phyloP scores from a whole-genome alignment of 1,284 basidiomycete genomes.

The Ganoderma multipileum region DNA sequence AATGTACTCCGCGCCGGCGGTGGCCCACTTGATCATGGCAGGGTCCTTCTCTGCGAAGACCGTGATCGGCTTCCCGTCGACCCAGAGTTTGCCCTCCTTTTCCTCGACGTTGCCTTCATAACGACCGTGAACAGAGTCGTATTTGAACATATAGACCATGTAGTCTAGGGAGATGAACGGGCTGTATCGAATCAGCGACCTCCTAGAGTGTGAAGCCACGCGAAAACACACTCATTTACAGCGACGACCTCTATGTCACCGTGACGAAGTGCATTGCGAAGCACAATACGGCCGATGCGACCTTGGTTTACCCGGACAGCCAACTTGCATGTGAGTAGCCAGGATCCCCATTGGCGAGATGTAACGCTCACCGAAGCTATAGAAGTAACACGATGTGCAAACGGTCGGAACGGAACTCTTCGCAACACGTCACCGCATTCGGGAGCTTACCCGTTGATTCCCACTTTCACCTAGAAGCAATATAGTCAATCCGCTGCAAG shows the following conservation, averaged over 20 bases:
- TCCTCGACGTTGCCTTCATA: slow-evolving; percentile 88
- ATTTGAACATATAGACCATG: slow-evolving; percentile 99
- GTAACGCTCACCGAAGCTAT: slow-evolving; percentile 65
- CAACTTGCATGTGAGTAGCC: neutral
- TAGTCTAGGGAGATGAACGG: slow-evolving; percentile 97
- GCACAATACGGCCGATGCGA: slow-evolving; percentile 98
- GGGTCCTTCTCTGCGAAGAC: slow-evolving; percentile 93
- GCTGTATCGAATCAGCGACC: slow-evolving; percentile 44
- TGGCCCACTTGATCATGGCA: slow-evolving; percentile 85
- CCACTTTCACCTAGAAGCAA: slow-evolving; percentile 73
- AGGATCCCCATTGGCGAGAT: neutral
- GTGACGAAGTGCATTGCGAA: slow-evolving; percentile 90
- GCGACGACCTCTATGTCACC: slow-evolving; percentile 85
- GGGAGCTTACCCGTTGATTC: slow-evolving; percentile 83
- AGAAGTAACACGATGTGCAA: slow-evolving; percentile 12
- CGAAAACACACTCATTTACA: slow-evolving; percentile 80
- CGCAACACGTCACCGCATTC: slow-evolving; percentile 3
- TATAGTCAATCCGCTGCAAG: neutral
- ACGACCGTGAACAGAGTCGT: slow-evolving; percentile 96
- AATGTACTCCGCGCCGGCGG: slow-evolving; percentile 89
- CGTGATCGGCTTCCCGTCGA: slow-evolving; percentile 83
- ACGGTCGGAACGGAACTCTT: slow-evolving; percentile 27
- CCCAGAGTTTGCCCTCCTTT: slow-evolving; percentile 91
- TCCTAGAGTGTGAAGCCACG: neutral
- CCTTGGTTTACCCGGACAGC: slow-evolving; percentile 46